Evolutionary conservation across 345 rosid genomes (phyloP).

Genomic region (Ailanthus altissimus): DNA sequence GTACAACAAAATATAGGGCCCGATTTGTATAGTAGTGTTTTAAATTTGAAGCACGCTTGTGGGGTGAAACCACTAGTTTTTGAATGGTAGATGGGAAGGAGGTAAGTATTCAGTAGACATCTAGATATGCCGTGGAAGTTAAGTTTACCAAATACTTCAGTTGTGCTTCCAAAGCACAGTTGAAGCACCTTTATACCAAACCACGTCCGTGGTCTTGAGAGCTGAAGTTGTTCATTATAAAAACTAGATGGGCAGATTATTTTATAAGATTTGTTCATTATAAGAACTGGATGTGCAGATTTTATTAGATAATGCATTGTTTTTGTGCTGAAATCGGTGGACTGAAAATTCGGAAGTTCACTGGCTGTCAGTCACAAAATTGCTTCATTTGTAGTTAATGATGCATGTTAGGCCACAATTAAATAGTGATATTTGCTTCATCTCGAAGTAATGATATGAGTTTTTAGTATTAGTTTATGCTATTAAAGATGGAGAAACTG

Average conservation of each 20-base stretch:
- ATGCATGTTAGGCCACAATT: background rate
- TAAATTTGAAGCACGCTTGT: too few relatives aligned
- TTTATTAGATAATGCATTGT: background rate
- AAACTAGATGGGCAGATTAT: too few relatives aligned
- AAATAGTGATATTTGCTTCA: background rate
- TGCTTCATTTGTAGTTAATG: background rate
- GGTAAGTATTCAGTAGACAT: too few relatives aligned
- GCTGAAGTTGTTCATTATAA: background rate
- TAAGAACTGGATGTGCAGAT: background rate
- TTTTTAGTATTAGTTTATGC: background rate
- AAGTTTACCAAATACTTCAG: too few relatives aligned
- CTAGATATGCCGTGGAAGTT: too few relatives aligned
- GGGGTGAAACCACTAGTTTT: too few relatives aligned
- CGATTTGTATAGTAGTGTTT: too few relatives aligned
- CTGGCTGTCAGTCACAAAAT: background rate
- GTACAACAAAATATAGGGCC: background rate
- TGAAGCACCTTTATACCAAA: too few relatives aligned
- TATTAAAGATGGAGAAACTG: background rate
- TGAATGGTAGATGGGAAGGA: too few relatives aligned
- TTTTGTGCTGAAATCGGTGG: background rate
- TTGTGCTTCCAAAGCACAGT: too few relatives aligned
- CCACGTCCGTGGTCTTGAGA: too few relatives aligned
- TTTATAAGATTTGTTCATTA: background rate
- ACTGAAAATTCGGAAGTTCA: background rate
- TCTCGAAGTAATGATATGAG: conserved; percentile 4